Evolutionary conservation across 352 stramenopile species (phyloP), one percentile per base, ranked within the genome.

Genomic region (Phytophthora colocasiae): DNA sequence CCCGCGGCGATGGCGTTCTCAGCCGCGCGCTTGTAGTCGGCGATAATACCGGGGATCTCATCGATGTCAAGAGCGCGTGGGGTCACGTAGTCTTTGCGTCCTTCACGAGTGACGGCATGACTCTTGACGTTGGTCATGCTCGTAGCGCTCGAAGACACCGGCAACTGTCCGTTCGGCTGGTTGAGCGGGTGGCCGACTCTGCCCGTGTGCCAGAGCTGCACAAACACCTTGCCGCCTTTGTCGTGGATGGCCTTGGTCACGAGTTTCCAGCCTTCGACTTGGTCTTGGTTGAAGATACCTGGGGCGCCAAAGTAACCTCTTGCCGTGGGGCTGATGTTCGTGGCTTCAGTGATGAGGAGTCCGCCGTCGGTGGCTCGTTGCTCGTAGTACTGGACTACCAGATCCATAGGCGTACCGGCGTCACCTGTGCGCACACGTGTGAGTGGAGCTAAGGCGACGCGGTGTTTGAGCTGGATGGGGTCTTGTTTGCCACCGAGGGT

Each of bases 191-290:
- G 89, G 1, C 77, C 59, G 17, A 81, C 67, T 26, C 89, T 77
- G n/a, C 89, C 91, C 6, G 81, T 84, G 66, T 97, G 90, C 88
- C 89, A 97, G 24, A 97, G 72, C 74, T 97, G 58, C 40, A 55
- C 29, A 31, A 59, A 66, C 19, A 66, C 29, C 41, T 66, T 66
- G 12, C 60, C 60, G 32, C 71, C 75, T 43, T 92, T 89, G 24
- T 63, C 73, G 59, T 97, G 91, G 32, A 97, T 86, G 3, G 74
- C 61, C 40, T 76, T 50, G 19, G 68, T 84, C 11, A 92, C 62
- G 4, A 49, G 24, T 26, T 89, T 78, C 83, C 81, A 92, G 12
- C 47, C 67, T 10, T 71, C 41, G 31, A 81, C n/a, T 50, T 92
- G 82, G 15, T 78, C 63, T 26, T 80, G 34, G 15, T 50, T 69